A percentile compares a stretch with the other conserved stretches of the same genome.
Evolutionary conservation across 2,329 filamentous ascomycete genomes (phyloP).

Genomic region (Fusarium robinianum): DNA sequence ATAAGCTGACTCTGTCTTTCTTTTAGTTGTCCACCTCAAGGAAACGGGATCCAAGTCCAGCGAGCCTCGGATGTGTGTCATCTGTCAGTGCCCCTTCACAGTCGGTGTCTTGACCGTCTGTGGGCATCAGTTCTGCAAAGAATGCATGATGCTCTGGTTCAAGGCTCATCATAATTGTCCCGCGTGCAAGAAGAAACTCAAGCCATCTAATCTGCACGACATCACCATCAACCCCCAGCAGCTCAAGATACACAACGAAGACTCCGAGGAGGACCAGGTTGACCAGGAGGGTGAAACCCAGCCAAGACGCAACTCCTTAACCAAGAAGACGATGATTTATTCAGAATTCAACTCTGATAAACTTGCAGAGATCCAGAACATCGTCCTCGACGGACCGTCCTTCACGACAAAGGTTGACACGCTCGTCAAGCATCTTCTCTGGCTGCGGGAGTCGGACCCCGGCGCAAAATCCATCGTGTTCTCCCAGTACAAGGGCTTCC

Average conservation of each 20-base stretch:
- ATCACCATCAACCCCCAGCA: conserved; percentile 82
- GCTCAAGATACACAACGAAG: conserved; percentile 62
- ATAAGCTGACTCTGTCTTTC: conserved; percentile 18
- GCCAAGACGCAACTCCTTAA: conserved; percentile 22
- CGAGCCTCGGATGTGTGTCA: conserved; percentile 75
- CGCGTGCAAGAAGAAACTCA: conserved; percentile 75
- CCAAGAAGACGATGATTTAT: conserved; percentile 66
- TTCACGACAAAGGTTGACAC: conserved; percentile 93
- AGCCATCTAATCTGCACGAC: conserved; percentile 72
- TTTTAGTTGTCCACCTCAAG: conserved; percentile 56
- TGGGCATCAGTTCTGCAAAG: conserved; percentile 90
- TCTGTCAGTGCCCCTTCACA: conserved; percentile 78
- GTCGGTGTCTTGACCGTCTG: conserved; percentile 84
- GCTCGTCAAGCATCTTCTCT: conserved; percentile 77
- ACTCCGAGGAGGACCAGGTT: conserved; percentile 13
- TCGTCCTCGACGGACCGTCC: conserved; percentile 72
- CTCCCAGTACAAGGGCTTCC: conserved; percentile 82
- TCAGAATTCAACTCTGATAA: conserved; percentile 72
- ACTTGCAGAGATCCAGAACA: conserved; percentile 78
- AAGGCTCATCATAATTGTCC: conserved; percentile 76
- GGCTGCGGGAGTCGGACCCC: conserved; percentile 81
- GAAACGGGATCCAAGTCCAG: conserved; percentile 64
- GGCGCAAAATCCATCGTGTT: conserved; percentile 94
- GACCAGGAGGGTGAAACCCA: conserved; percentile 12
- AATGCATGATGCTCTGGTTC: conserved; percentile 83